Evolutionary conservation across 2,329 filamentous ascomycete species (phyloP), one percentile per base, ranked within the genome.

Genomic region (Xylariaceae sp.): DNA sequence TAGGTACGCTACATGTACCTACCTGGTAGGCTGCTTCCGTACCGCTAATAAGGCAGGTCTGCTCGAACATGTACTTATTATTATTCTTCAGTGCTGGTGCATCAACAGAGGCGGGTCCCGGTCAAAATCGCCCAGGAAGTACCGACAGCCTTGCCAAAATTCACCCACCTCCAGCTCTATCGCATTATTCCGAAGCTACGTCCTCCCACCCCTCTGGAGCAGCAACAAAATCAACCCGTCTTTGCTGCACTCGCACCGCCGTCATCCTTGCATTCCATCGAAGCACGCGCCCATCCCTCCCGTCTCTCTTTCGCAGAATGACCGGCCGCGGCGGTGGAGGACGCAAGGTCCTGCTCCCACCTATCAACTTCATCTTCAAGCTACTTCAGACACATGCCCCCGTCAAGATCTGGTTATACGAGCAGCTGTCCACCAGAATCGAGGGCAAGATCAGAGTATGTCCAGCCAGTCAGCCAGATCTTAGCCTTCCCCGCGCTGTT

Each of bases 371-470:
- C 69, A 92, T 93, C 67, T 93, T 93, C 81, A 95, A 93, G 76
- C 85, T 96, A 32, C 80, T 97, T 8, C 91, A 84, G 61, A 72
- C 69, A 67, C 85, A 90, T 62, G 83, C 86, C 14, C 91, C 86
- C 2, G 89, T 97, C 32, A 88, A 87, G 59, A 88, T 98, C 63
- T 98, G 93, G 93, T 76, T 98, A 34, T 97, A 94, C 68, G 93
- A 98, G 73, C 93, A 98, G 76, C 75, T 97, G 43, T 83, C 84
- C 12, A 91, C 95, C 63, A 80, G 93, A 49, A 96, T 98, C 63
- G 91, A 97, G 72, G 93, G 93, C 52, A 95, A 92, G 73, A 95
- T 98, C 56, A 82, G 93, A 62, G 92, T 95, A 68, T 53, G 83
- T 68, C 20, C 34, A n/a, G 21, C 27, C 22, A n/a, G n/a, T n/a